phyloP scores from a whole-genome alignment of 768 basidiomycete species.

The Trametes maxima region DNA sequence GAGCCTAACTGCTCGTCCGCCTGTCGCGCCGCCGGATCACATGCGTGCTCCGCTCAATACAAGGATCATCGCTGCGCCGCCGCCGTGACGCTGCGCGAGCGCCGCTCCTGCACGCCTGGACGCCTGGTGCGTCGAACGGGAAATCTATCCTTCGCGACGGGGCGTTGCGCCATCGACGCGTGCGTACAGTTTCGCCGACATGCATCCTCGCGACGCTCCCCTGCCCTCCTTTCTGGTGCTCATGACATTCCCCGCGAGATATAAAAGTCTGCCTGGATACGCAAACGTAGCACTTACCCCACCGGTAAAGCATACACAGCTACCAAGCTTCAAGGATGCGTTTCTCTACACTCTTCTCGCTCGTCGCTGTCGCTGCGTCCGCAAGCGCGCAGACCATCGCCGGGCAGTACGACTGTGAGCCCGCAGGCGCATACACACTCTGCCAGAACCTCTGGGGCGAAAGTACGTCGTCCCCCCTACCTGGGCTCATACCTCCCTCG shows the following conservation, averaged over 20 bases:
- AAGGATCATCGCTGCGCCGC: neutral
- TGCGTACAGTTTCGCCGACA: constrained; percentile 4
- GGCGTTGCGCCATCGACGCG: neutral
- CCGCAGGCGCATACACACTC: constrained; percentile 50
- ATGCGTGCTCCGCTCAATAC: neutral
- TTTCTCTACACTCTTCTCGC: constrained; percentile 12
- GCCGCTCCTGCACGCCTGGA: neutral
- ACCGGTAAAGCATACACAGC: neutral
- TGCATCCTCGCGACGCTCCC: neutral
- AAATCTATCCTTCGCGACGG: neutral
- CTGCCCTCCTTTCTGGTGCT: neutral
- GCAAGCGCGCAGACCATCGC: constrained; percentile 43
- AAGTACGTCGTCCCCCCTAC: constrained; percentile 31
- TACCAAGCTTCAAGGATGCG: constrained; percentile 1
- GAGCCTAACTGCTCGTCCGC: too few relatives aligned
- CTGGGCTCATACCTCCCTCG: neutral
- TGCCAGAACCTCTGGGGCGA: constrained; percentile 63
- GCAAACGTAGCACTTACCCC: neutral
- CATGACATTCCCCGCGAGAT: neutral
- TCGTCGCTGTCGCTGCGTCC: constrained; percentile 19
- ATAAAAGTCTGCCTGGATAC: neutral
- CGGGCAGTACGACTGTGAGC: constrained; percentile 46
- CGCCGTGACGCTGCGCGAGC: neutral
- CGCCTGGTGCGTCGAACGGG: neutral
- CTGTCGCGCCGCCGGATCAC: neutral